Evolutionary conservation across 2,329 filamentous ascomycete genomes (phyloP), one percentile per base, ranked within the genome.

Genomic region (Dactylellina cionopaga): DNA sequence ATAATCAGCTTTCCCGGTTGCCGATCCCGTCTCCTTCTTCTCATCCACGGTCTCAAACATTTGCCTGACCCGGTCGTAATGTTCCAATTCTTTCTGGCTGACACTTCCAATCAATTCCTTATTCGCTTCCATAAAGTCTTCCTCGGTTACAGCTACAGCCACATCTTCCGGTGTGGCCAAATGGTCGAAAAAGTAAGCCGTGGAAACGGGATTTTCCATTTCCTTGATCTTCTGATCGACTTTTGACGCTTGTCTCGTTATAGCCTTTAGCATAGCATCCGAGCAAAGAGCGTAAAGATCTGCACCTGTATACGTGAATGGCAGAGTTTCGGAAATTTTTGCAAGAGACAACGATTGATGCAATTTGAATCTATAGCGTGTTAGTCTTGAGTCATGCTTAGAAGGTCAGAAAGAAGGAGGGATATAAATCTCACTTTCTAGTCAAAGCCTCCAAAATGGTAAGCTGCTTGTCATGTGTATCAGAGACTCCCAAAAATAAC

Each of bases 251-350:
- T 96, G 92, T 3, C 95, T 88, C 1, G 95, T 99, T 68, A 99
- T 94, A 17, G 95, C 95, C 80, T 99, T 98, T 76, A 99, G 89
- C 95, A 99, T 99, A 55, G 95, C 92, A 80, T 99, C 95, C 43
- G 92, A 96, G 83, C 94, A 98, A 17, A 99, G 85, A 0, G 95
- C 95, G 81, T 99, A 99, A 79, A 99, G 89, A 82, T 99, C 95
- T 74, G 95, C 95, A 78, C 95, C 95, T 0, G 95, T 99, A 82
- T 97, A 99, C 1, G 94, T 98, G 79, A 97, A 95, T 0, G 95
- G 95, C 2, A 99, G 86, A 9, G 85, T 85, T 55, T 90, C 85
- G 2, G 94, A 90, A 47, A 99, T 88, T 5, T 87, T 83, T 24
- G 85, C 80, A 9, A 99, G 87, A 9, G 92, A 95, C 47, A 97